phyloP scores from a whole-genome alignment of 2,329 filamentous ascomycete species.

The Diaporthe sp. region DNA sequence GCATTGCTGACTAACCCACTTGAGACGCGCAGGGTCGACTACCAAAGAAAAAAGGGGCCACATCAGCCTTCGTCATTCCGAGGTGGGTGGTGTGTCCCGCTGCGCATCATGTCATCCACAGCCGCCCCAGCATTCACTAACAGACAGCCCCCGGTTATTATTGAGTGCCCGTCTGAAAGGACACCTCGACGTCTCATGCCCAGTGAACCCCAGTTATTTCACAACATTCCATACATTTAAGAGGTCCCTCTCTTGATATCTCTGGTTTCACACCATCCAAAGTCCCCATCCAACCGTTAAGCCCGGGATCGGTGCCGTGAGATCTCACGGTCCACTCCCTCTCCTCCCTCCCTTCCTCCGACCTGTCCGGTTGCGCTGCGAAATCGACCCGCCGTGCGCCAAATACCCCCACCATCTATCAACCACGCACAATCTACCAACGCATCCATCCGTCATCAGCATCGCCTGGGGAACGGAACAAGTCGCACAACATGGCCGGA shows the following conservation, averaged over 20 bases:
- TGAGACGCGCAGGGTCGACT: no score
- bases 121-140: not conserved
- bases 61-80: slow-evolving; percentile 29
- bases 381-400: slow-evolving; percentile 9
- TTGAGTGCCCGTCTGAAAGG: slow-evolving; percentile 32
- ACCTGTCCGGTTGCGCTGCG: slow-evolving; percentile 19
- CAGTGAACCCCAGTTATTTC: not conserved
- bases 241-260: not conserved
- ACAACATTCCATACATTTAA: not conserved
- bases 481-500: slow-evolving; percentile 63
- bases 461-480: not conserved
- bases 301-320: slow-evolving; percentile 14
- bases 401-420: not conserved
- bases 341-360: slow-evolving; percentile 2
- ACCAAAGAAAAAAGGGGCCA: slow-evolving; percentile 11
- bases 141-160: not conserved
- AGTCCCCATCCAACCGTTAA: not conserved
- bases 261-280: not conserved
- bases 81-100: slow-evolving; percentile 15
- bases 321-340: slow-evolving; percentile 14
- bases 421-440: not conserved
- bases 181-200: slow-evolving; percentile 35
- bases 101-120: slow-evolving; percentile 23
- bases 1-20: no score
- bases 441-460: slow-evolving; percentile 6